Evolutionary conservation across 169 alveolate species (phyloP).

Genomic region (Theileria annulata): DNA sequence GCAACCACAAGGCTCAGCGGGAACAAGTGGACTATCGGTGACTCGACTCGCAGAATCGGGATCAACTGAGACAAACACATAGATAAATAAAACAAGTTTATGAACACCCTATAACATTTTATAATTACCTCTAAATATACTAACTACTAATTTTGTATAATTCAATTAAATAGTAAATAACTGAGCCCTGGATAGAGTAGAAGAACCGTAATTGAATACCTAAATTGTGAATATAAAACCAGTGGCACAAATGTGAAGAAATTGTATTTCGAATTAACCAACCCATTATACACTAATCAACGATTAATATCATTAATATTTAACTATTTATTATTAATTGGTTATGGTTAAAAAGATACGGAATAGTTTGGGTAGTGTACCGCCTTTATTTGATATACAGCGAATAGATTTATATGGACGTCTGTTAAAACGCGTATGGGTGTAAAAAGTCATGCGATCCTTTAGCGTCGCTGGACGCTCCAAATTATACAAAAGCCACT

Average conservation of each 20-base stretch:
- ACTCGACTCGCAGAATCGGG: conserved; percentile 91
- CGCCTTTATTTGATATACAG: conserved; percentile 72
- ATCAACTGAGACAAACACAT: conserved; percentile 90
- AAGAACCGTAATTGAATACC: conserved; percentile 18
- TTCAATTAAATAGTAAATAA: background rate
- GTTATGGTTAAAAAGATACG: conserved; percentile 10
- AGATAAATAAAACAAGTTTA: conserved; percentile 91
- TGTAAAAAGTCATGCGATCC: conserved; percentile 51
- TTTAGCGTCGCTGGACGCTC: conserved; percentile 34
- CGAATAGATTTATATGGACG: conserved; percentile 68
- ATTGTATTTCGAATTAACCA: conserved; percentile 88
- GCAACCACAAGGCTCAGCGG: conserved; percentile 92
- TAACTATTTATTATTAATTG: background rate
- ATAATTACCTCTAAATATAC: background rate
- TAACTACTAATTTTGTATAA: background rate
- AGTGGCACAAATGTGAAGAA: conserved; percentile 87
- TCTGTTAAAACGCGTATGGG: conserved; percentile 62
- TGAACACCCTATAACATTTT: conserved; percentile 72
- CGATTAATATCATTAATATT: background rate
- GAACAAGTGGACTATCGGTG: conserved; percentile 92
- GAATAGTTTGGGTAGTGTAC: conserved; percentile 75
- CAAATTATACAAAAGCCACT: conserved; percentile 39
- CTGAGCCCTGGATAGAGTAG: background rate
- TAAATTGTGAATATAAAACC: conserved; percentile 90
- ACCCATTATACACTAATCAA: conserved; percentile 78